These are phyloP conservation scores for Thelephora aurantiotincta DNA, from an alignment of 768 basidiomycete genomes.

Conservation along the genomic window DNA sequence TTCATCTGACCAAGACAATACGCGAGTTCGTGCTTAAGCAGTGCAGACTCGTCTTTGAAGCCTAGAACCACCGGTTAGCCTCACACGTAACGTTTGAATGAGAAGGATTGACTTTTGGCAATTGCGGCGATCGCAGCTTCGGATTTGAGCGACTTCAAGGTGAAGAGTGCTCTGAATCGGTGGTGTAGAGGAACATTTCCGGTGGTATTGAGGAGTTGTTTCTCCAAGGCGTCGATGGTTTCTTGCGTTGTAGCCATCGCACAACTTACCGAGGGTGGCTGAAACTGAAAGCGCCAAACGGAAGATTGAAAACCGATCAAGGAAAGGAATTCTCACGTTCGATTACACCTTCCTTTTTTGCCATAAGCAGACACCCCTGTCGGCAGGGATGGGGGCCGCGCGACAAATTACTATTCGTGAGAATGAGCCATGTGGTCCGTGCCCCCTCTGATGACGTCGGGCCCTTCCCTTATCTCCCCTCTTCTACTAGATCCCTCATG, in stretches of 20 bases:
- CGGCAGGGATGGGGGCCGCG: no score
- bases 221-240: conserved; percentile 49
- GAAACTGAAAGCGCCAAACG: background rate
- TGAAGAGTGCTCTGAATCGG: conserved; percentile 84
- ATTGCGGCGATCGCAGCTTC: conserved; percentile 78
- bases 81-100: background rate
- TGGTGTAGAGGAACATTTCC: conserved; percentile 69
- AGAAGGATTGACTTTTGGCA: conserved; percentile 46
- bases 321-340: conserved; percentile 10
- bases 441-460: no score
- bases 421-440: no score
- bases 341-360: conserved; percentile 11
- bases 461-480: no score
- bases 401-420: no score
- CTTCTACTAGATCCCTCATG: no score
- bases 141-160: conserved; percentile 69
- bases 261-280: no score
- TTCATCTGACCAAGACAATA: conserved; percentile 95
- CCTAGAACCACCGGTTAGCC: conserved; percentile 27
- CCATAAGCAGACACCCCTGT: conserved; percentile 6
- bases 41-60: conserved; percentile 73
- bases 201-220: conserved; percentile 62
- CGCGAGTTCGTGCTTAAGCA: conserved; percentile 94
- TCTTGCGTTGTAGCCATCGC: no score
- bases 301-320: conserved; percentile 1